Conservation (phyloP, 306 rosid genomes). For the Nissolia schottii region DNA sequence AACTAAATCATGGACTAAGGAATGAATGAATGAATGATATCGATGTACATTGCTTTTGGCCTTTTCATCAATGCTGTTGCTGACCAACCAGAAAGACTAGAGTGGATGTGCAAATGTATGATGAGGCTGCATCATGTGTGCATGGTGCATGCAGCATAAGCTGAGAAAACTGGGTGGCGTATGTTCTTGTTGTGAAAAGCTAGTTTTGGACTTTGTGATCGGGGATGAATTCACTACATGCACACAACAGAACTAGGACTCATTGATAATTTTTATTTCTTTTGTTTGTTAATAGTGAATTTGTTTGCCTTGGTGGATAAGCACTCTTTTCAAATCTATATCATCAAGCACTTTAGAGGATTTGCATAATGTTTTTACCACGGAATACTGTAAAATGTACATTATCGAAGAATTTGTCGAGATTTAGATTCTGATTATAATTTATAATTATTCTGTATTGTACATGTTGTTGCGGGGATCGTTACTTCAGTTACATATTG, state of each 20-base stretch:
- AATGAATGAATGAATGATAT: background rate
- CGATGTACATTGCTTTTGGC: background rate
- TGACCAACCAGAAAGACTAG: background rate
- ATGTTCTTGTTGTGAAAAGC: background rate
- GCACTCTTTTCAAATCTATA: conserved; percentile 1
- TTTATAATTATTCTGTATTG: background rate
- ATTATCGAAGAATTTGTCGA: conserved; percentile 13
- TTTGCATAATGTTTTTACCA: background rate
- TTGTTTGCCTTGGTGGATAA: conserved; percentile 1
- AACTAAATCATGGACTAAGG: conserved; percentile 16
- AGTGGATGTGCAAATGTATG: background rate
- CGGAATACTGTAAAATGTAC: conserved; percentile 29
- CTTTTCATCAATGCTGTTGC: background rate
- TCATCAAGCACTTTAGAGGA: conserved; percentile 7
- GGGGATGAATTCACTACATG: conserved; percentile 2
- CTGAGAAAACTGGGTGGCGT: background rate
- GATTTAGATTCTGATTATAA: conserved; percentile 18
- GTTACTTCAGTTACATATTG: too few relatives aligned
- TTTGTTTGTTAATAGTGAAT: conserved; percentile 16
- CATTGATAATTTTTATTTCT: conserved; percentile 17
- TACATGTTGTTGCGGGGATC: too few relatives aligned
- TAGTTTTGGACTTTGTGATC: conserved; percentile 14
- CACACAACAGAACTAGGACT: conserved; percentile 14
- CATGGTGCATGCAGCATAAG: conserved; percentile 27
- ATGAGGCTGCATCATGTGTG: conserved; percentile 6